These are phyloP conservation scores for Pistacia integerrima DNA, from an alignment of 345 rosid genomes.

Conservation along the genomic window DNA sequence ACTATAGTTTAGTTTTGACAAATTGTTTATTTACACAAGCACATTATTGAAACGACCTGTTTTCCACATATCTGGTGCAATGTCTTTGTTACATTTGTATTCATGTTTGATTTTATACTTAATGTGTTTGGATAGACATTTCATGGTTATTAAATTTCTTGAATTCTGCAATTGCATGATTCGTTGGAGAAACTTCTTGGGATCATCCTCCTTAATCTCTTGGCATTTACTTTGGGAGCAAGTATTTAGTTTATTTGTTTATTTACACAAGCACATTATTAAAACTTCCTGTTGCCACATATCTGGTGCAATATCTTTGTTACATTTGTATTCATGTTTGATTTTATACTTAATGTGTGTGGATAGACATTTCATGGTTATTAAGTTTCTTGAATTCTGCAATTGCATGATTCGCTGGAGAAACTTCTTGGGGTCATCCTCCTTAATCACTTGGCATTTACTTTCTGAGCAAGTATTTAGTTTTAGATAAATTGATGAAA, in stretches of 20 bases:
- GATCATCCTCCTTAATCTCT: no score
- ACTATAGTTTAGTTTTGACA: neutral
- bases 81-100: neutral
- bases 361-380: neutral
- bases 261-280: no score
- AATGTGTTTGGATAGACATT: neutral
- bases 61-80: neutral
- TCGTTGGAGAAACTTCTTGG: no score
- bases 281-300: neutral
- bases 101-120: neutral
- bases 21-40: neutral
- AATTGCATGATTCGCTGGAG: no score
- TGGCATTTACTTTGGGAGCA: no score
- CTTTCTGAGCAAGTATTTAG: no score
- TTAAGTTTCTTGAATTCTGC: no score
- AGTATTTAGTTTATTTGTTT: neutral
- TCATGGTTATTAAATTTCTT: no score
- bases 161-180: no score
- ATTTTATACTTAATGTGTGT: neutral
- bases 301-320: neutral
- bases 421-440: no score
- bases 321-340: neutral
- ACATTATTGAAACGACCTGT: no score
- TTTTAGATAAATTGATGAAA: neutral
- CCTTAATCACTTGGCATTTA: no score